Evolutionary conservation across 2,329 filamentous ascomycete genomes (phyloP), one percentile per base, ranked within the genome.

Genomic region (Xylaria sp.): DNA sequence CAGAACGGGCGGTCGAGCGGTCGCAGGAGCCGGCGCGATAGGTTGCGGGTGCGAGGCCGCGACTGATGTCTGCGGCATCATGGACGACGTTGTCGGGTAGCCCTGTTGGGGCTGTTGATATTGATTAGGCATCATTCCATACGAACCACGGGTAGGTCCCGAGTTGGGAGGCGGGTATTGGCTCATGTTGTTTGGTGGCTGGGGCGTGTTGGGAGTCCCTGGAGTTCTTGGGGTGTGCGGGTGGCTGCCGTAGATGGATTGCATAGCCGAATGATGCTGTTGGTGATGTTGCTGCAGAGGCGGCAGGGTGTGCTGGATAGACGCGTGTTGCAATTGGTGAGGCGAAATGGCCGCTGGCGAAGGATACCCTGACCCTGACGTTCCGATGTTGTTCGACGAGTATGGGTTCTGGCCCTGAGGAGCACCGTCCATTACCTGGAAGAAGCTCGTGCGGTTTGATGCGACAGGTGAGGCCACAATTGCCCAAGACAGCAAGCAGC

Each of bases 21-120:
- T 83, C 44, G 74, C 76, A 39, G 88, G 88, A 39, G 89, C 89
- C 16, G 89, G 88, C 40, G 89, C 89, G 67, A 91, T 90, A 29
- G 87, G 85, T 72, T 91, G 88, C 42, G 87, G 88, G 70, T 91
- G 89, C 49, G 85, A 84, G 63, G 86, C 81, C 41, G 87, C 79
- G 44, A 83, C 81, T 9, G 86, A 85, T 20, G 86, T 75, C 71
- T 89, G 85, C 43, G 86, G 82, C 76, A 90, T 80, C 81, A 89
- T 87, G 45, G 76, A 76, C 44, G 77, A 77, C 6, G 83, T 81
- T 7, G 80, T 78, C 37, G 77, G 76, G 67, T 86, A 87, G 8
- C 72, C 76, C 69, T 79, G 79, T 54, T 79, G 79, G 39, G 76
- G 75, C 56, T 78, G 79, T 59, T 78, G 80, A 61, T 83, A 83